phyloP scores from a whole-genome alignment of 1,284 basidiomycete species.

The Tylopilus microsporus region DNA sequence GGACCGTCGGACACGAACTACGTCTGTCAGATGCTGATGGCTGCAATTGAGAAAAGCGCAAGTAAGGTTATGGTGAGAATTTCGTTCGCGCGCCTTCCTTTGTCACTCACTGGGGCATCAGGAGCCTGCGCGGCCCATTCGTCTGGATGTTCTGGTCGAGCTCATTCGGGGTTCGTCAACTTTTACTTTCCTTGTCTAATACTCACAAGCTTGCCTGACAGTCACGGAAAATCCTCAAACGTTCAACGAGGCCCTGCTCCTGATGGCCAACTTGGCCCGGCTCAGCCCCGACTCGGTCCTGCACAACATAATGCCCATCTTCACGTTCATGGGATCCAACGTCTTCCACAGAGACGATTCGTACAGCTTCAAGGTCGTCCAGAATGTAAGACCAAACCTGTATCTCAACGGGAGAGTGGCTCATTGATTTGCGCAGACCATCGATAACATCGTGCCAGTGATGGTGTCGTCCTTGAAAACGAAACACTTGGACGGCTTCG shows the following conservation, averaged over 20 bases:
- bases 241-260: slow-evolving; percentile 88
- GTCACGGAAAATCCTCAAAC: slow-evolving; percentile 90
- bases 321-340: slow-evolving; percentile 98
- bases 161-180: slow-evolving; percentile 67
- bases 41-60: slow-evolving; percentile 69
- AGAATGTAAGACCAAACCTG: slow-evolving; percentile 55
- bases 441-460: slow-evolving; percentile 90
- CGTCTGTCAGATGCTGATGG: slow-evolving; percentile 82
- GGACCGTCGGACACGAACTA: slow-evolving; percentile 67
- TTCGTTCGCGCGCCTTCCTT: background rate
- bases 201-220: slow-evolving; percentile 27
- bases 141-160: slow-evolving; percentile 81
- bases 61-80: slow-evolving; percentile 53
- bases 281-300: slow-evolving; percentile 88
- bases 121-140: slow-evolving; percentile 50
- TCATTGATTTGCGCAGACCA: slow-evolving; percentile 53
- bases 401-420: background rate
- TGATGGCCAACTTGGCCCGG: slow-evolving; percentile 81
- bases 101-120: slow-evolving; percentile 21
- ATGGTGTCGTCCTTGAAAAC: slow-evolving; percentile 75
- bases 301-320: slow-evolving; percentile 96
- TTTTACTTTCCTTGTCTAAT: background rate
- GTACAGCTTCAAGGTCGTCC: slow-evolving; percentile 92
- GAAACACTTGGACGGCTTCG: slow-evolving; percentile 48
- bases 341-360: slow-evolving; percentile 95